phyloP scores from a whole-genome alignment of 1,284 basidiomycete species.

The Amylostereum areolatum region DNA sequence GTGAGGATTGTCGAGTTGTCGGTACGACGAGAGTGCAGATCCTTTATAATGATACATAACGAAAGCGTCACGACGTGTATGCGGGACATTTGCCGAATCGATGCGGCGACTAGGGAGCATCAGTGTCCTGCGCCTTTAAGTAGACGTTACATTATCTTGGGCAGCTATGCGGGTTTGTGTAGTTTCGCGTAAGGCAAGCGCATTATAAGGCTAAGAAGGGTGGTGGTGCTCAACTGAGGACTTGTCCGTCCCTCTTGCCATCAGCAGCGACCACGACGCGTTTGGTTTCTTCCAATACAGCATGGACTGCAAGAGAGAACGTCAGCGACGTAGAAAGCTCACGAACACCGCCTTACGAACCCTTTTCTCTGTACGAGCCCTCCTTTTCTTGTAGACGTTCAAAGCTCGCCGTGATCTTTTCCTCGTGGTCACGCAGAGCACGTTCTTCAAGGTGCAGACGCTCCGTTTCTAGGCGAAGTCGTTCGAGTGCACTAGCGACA shows the following conservation, averaged over 20 bases:
- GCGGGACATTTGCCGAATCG: too few relatives aligned
- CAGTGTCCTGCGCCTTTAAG: too few relatives aligned
- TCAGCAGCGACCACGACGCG: slow-evolving; percentile 40
- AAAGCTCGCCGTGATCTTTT: slow-evolving; percentile 43
- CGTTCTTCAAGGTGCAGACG: slow-evolving; percentile 49
- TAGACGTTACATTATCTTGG: too few relatives aligned
- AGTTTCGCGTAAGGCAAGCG: slow-evolving; percentile 1
- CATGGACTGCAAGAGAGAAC: slow-evolving; percentile 36
- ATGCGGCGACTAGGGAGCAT: too few relatives aligned
- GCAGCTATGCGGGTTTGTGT: too few relatives aligned
- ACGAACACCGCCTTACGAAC: slow-evolving; percentile 16
- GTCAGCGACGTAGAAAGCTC: neutral
- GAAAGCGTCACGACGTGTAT: too few relatives aligned
- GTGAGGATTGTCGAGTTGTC: too few relatives aligned
- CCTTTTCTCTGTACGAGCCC: slow-evolving; percentile 48
- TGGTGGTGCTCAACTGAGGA: slow-evolving; percentile 6
- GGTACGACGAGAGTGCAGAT: too few relatives aligned
- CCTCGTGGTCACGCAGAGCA: slow-evolving; percentile 47
- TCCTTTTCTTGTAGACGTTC: slow-evolving; percentile 54
- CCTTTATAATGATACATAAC: too few relatives aligned
- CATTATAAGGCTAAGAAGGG: neutral
- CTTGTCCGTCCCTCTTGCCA: slow-evolving; percentile 31
- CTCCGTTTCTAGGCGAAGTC: slow-evolving; percentile 49
- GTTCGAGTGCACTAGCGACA: slow-evolving; percentile 46
- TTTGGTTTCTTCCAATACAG: slow-evolving; percentile 52